A percentile compares a stretch with the other conserved stretches of the same genome.
These are phyloP conservation scores for Eucalyptus sp. DNA, from an alignment of 345 rosid species.

Conservation along the genomic window DNA sequence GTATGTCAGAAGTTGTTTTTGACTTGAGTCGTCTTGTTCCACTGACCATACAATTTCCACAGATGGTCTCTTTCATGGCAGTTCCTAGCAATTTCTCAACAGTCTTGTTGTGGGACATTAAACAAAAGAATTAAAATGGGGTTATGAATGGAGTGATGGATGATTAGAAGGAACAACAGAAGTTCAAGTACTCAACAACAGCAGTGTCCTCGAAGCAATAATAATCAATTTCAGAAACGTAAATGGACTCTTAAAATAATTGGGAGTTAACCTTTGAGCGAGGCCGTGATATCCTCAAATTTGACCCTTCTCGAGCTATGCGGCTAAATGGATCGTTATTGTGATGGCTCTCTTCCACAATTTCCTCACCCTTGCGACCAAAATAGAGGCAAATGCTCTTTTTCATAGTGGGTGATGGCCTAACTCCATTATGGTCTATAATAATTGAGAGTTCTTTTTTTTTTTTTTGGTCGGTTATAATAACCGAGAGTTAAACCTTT, in stretches of 20 bases:
- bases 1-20: no score
- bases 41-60: neutral
- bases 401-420: no score
- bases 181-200: neutral
- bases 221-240: neutral
- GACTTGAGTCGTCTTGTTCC: neutral
- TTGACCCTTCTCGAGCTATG: no score
- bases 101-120: neutral
- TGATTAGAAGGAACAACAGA: neutral
- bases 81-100: no score
- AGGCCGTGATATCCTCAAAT: no score
- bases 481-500: neutral
- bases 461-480: neutral
- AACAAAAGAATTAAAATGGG: neutral
- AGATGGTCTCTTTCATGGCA: no score
- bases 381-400: no score
- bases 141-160: neutral
- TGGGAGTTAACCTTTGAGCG: neutral
- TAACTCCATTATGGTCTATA: no score
- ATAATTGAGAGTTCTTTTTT: no score
- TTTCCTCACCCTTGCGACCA: no score
- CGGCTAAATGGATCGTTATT: no score
- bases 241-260: neutral
- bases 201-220: neutral
- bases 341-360: no score